Base-by-base conservation (phyloP, 192 early-diverging fungal genomes). In the Gryganskiella cystojenkinii region DNA sequence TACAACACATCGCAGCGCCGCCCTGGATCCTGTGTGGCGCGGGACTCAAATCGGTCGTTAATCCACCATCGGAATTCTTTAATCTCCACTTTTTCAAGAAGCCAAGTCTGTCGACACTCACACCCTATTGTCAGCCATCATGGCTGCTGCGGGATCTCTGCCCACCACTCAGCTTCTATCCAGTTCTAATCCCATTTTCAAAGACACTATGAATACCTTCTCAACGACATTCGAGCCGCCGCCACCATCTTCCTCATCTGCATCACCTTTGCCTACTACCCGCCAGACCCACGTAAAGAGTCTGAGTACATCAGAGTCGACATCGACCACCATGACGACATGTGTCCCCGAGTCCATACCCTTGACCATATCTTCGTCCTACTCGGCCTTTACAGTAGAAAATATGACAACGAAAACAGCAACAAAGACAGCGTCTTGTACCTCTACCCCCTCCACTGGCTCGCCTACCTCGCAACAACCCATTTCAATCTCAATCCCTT, bases 171-270 rank as follows among this genome's bases (percentile, higher is more conserved):
- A 15, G 13, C 68, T 52, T 25, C 30, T 28, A 37, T 33, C 53
- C n/a, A 43, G 59, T 45, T 42, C 68, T 28, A 44, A 24, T 9
- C 11, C 60, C 34, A 47, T 62, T 35, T 52, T 56, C 68, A 70
- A 62, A 37, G 68, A 70, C 47, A 70, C 60, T 53, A 56, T 70
- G 68, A 61, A 70, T 34, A 61, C 60, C 9, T 70, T 56, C 27
- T 61, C 68, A 70, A 37, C 56, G 19, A 42, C 31, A 47, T 40
- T 24, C 11, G 47, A 47, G 47, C 59, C 52, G 20, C 52, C 52
- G 17, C 25, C 52, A 53, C 22, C 25, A 4, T 14, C 52, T 17
- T 28, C 22, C 24, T 33, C 52, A 33, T 13, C 24, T 15, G 4
- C 52, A 22, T 15, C 17, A 53, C 22, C 52, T n/a, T n/a, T n/a